These are phyloP conservation scores for Amanita subjunquillea DNA, from an alignment of 768 basidiomycete genomes.

Conservation along the genomic window DNA sequence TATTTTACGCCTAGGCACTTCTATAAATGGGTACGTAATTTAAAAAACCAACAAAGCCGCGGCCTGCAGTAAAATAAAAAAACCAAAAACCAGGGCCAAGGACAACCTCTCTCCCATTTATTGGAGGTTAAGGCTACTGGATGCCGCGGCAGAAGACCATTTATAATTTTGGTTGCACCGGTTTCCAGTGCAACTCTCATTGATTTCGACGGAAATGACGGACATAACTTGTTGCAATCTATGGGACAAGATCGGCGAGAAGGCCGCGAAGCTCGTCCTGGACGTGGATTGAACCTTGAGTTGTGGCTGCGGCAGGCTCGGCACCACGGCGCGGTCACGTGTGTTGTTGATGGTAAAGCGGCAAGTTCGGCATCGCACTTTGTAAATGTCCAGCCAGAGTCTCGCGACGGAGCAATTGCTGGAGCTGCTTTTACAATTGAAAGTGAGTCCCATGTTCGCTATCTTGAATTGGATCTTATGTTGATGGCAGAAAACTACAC, in stretches of 20 bases:
- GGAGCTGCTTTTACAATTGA: slow-evolving; percentile 67
- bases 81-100: too few species aligned
- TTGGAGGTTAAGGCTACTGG: too few species aligned
- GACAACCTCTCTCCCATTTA: too few species aligned
- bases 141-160: too few species aligned
- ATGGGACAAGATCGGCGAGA: neutral
- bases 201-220: neutral
- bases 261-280: neutral
- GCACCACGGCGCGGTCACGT: neutral
- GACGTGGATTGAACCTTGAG: neutral
- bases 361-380: neutral
- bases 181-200: neutral
- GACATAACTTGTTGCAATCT: neutral
- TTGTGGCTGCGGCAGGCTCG: neutral
- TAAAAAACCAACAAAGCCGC: too few species aligned
- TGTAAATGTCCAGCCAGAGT: slow-evolving; percentile 39
- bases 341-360: neutral
- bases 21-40: too few species aligned
- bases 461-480: neutral
- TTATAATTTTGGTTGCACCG: neutral
- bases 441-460: slow-evolving; percentile 26
- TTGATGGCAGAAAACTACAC: slow-evolving; percentile 55
- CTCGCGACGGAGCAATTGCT: slow-evolving; percentile 57
- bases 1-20: too few species aligned
- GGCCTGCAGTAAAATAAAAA: too few species aligned